Evolutionary conservation across 1,284 basidiomycete species (phyloP).

Genomic region (Naganishia albida): DNA sequence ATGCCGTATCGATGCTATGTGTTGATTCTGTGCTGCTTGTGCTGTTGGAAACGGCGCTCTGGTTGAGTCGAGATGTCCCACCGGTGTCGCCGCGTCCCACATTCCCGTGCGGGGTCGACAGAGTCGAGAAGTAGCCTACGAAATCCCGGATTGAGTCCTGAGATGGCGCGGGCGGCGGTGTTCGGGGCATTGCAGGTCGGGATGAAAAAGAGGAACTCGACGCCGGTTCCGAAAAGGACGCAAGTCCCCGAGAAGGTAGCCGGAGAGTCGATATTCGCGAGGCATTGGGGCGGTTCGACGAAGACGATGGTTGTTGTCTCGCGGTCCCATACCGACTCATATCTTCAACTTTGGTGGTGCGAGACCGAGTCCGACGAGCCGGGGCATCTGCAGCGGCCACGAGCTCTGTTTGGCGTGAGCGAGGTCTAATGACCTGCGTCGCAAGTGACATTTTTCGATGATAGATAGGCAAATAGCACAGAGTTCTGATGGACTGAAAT

Average conservation of each 20-base stretch:
- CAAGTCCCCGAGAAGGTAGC: background rate
- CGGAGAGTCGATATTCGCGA: no score
- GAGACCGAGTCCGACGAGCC: conserved; percentile 20
- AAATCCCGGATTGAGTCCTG: conserved; percentile 24
- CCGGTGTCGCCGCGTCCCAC: conserved; percentile 11
- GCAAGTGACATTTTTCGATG: conserved; percentile 6
- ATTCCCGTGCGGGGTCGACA: conserved; percentile 7
- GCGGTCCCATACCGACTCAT: no score
- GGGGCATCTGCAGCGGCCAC: conserved; percentile 5
- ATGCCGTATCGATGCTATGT: conserved; percentile 19
- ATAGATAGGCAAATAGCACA: background rate
- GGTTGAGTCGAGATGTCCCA: conserved; percentile 3
- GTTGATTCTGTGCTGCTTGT: conserved; percentile 14
- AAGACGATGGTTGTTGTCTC: no score
- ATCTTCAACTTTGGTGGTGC: conserved; percentile 1
- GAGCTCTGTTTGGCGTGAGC: conserved; percentile 7
- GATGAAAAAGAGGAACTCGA: background rate
- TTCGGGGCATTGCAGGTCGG: conserved; percentile 17
- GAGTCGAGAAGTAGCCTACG: conserved; percentile 13
- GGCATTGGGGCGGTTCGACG: no score
- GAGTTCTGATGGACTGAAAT: no score
- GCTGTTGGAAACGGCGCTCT: conserved; percentile 5
- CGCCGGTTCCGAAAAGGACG: conserved; percentile 3
- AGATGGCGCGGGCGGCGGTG: conserved; percentile 19
- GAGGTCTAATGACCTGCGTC: conserved; percentile 1